A percentile compares a stretch with the other conserved stretches of the same genome.
phyloP scores from a whole-genome alignment of 1,139 yeast species.

The Diutina rugosa region DNA sequence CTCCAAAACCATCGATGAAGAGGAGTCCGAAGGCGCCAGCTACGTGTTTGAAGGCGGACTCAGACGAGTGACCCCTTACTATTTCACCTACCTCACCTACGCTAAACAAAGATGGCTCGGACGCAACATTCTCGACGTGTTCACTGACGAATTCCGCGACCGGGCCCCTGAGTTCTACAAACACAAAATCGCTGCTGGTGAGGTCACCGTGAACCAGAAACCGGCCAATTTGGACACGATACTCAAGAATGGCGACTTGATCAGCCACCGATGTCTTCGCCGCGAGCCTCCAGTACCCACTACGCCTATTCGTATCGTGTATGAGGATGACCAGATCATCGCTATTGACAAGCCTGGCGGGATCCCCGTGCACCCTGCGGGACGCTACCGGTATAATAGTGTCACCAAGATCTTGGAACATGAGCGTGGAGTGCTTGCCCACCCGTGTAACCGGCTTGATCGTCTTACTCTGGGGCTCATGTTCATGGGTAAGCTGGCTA shows the following conservation, averaged over 20 bases:
- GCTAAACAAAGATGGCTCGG: conserved; percentile 92
- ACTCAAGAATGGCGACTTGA: conserved; percentile 73
- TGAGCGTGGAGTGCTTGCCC: conserved; percentile 50
- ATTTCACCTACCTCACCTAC: conserved; percentile 77
- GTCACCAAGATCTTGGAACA: conserved; percentile 71
- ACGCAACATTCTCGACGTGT: conserved; percentile 63
- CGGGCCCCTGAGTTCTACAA: conserved; percentile 57
- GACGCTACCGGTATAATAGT: conserved; percentile 78
- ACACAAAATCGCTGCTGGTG: conserved; percentile 56
- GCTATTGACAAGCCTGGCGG: conserved; percentile 94
- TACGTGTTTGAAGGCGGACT: conserved; percentile 45
- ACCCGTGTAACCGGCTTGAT: conserved; percentile 88
- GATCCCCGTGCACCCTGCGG: conserved; percentile 94
- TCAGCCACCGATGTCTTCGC: conserved; percentile 71
- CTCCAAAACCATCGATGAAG: conserved; percentile 31
- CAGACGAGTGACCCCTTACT: conserved; percentile 74
- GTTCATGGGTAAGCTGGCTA: conserved; percentile 78
- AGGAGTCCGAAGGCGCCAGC: conserved; percentile 40
- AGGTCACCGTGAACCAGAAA: conserved; percentile 57
- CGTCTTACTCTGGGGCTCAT: conserved; percentile 87
- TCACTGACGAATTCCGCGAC: conserved; percentile 76
- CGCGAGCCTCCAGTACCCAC: conserved; percentile 88
- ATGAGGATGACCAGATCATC: conserved; percentile 65
- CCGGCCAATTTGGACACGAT: conserved; percentile 54
- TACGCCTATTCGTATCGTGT: conserved; percentile 55